Percentiles rank a stretch among this genome's conserved stretches.
Evolutionary conservation across 768 basidiomycete species (phyloP).

Genomic region (Mycena capillaripes): DNA sequence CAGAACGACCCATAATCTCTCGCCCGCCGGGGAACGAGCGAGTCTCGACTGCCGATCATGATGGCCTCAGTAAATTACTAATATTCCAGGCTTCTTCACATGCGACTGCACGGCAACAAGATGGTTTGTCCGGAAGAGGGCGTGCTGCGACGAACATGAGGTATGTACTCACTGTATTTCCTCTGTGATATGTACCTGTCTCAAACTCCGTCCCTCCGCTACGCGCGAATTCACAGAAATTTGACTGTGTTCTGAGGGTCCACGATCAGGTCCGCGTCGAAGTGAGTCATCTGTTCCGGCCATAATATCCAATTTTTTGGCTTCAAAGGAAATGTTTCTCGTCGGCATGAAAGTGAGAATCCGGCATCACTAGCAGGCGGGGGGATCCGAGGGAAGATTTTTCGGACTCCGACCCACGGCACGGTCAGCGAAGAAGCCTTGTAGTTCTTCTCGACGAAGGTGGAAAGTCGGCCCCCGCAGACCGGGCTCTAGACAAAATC

Average conservation of each 20-base stretch:
- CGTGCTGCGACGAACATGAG: too few species aligned
- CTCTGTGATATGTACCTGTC: background rate
- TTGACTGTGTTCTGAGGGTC: conserved; percentile 19
- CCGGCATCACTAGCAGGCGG: background rate
- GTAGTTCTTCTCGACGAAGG: background rate
- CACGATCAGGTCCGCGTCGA: background rate
- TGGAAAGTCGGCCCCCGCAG: background rate
- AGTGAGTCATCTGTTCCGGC: background rate
- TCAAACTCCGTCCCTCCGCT: background rate
- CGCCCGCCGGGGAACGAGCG: too few species aligned
- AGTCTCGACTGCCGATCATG: too few species aligned
- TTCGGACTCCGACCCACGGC: background rate
- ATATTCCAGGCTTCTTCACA: too few species aligned
- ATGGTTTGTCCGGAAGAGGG: too few species aligned
- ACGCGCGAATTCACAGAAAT: background rate
- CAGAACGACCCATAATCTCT: too few species aligned
- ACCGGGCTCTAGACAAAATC: too few species aligned
- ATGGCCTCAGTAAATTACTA: too few species aligned
- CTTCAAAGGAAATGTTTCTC: background rate
- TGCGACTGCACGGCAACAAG: too few species aligned
- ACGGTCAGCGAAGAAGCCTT: background rate
- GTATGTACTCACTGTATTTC: too few species aligned
- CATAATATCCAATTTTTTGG: too few species aligned
- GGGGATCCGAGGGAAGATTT: background rate
- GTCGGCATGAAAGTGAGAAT: background rate